Percentiles rank a stretch among this genome's conserved stretches.
phyloP scores from a whole-genome alignment of 1,284 basidiomycete genomes.

The Ceratobasidium sp. region DNA sequence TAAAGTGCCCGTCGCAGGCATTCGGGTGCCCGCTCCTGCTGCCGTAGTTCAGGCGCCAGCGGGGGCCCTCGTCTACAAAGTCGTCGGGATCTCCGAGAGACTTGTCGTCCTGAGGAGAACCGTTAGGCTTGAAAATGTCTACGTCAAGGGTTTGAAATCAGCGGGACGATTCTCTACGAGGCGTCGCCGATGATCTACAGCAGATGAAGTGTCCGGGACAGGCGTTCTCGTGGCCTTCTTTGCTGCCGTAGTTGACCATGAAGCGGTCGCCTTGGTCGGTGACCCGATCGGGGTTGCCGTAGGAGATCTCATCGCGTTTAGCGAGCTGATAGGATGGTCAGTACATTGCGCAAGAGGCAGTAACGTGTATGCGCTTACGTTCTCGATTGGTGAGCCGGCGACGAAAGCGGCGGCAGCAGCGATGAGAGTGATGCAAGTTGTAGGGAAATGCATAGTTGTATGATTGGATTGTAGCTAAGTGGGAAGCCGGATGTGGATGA shows the following conservation, averaged over 20 bases:
- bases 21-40: conserved; percentile 27
- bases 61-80: too few relatives aligned
- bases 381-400: not conserved
- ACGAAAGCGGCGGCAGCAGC: conserved; percentile 10
- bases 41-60: conserved; percentile 33
- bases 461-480: too few relatives aligned
- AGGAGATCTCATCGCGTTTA: conserved; percentile 16
- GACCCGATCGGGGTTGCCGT: conserved; percentile 9
- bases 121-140: too few relatives aligned
- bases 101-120: too few relatives aligned
- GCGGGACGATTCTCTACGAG: too few relatives aligned
- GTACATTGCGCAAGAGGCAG: too few relatives aligned
- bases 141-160: too few relatives aligned
- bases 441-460: not conserved
- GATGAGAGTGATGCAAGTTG: not conserved
- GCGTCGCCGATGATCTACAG: not conserved
- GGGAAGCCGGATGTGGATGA: too few relatives aligned
- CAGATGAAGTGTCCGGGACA: too few relatives aligned
- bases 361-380: too few relatives aligned
- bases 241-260: conserved; percentile 19
- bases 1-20: too few relatives aligned
- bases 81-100: too few relatives aligned
- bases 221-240: conserved; percentile 10
- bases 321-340: not conserved
- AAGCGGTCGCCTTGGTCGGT: conserved; percentile 20